phyloP scores from a whole-genome alignment of 192 early-diverging fungal species.

The Chytriomyces sp. region DNA sequence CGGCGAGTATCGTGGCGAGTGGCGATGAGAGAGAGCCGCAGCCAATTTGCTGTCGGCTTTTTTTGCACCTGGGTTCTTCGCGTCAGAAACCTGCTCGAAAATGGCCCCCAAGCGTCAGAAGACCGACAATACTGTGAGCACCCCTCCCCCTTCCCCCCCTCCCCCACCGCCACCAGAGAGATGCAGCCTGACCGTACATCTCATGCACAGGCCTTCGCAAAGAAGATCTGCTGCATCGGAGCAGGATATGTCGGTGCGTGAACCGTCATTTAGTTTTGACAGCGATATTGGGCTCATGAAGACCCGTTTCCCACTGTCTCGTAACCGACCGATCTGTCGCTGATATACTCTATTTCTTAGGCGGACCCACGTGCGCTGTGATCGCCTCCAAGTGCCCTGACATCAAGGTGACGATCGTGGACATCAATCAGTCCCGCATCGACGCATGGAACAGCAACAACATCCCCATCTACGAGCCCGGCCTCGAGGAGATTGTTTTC shows the following conservation, averaged over 20 bases:
- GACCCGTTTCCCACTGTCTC: background rate
- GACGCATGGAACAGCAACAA: conserved; percentile 86
- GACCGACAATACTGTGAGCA: background rate
- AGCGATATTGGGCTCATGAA: background rate
- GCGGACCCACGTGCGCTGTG: conserved; percentile 90
- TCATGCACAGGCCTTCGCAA: background rate
- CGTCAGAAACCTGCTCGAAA: background rate
- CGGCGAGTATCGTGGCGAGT: background rate
- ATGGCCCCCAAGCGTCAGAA: background rate
- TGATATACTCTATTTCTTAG: conserved; percentile 39
- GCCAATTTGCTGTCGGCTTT: background rate
- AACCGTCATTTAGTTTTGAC: conserved; percentile 5
- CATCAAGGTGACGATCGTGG: conserved; percentile 89
- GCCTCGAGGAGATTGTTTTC: conserved; percentile 83
- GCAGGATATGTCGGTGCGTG: conserved; percentile 90
- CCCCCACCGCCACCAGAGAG: background rate
- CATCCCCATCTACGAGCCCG: conserved; percentile 92
- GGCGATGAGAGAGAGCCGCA: too few species aligned
- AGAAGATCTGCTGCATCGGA: conserved; percentile 91
- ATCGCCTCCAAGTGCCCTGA: conserved; percentile 87
- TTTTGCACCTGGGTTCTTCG: background rate
- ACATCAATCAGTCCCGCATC: conserved; percentile 78
- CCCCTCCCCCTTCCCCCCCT: background rate
- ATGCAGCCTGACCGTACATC: background rate
- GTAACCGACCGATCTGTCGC: background rate